Base-by-base conservation (phyloP, 2,329 filamentous ascomycete species). In the Claviceps africana region DNA sequence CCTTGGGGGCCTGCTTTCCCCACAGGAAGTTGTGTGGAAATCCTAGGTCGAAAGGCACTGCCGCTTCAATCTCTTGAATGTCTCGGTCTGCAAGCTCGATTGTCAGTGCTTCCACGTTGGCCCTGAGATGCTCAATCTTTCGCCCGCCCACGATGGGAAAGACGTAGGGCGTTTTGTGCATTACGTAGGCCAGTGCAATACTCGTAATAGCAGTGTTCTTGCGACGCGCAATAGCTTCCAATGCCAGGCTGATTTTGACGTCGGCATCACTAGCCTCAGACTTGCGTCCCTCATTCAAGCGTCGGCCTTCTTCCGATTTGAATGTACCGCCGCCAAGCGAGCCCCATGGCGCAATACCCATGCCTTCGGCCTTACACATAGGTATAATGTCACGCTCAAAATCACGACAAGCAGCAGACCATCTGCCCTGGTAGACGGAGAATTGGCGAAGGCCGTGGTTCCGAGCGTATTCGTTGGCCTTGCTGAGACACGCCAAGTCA, bases 121-220 rank as follows among this genome's bases (percentile, higher is more conserved):
- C 74, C 61, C 82, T 77, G 42, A 90, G 68, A 61, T 89, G 84
- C 48, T 83, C 78, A 10, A 86, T 65, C 58, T 81, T 88, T 11
- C 84, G 75, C 0, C 82, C 82, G 11, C 85, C 85, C 4, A 88
- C 72, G 42, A 89, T 80, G 1, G 86, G 86, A 61, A 86, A 87
- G 13, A 88, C 81, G 59, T 86, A 80, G 0, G 83, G 78, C 0
- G 81, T 71, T 68, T 88, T 88, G 57, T 80, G 75, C 73, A 86
- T 76, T 15, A 88, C 80, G 61, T 89, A 89, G 2, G 85, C 85
- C 25, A 89, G 67, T 9, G 85, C 85, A 53, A 77, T 64, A 55
- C 70, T 72, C 17, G 72, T 74, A 56, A 75, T 66, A 50, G 64
- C 57, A 2, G 69, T 72, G 55, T 64, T 63, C 57, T 72, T 72